A percentile compares a stretch with the other conserved stretches of the same genome.
phyloP scores from a whole-genome alignment of 805 yeast species.

The Starmerella roubikii region DNA sequence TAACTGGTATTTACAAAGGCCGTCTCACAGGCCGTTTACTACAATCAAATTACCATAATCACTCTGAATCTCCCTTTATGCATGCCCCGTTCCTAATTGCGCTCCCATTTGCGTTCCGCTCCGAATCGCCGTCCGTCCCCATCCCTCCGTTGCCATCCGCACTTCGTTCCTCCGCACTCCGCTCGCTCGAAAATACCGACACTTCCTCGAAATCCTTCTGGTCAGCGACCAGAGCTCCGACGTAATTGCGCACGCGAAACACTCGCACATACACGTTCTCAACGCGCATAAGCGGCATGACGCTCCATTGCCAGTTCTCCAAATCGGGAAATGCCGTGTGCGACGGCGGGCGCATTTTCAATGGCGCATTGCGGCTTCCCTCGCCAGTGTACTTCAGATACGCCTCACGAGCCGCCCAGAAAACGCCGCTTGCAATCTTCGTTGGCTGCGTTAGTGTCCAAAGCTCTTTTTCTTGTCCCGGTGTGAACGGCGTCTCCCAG shows the following conservation, averaged over 20 bases:
- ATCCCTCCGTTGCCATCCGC: no score
- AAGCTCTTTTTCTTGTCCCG: slow-evolving; percentile 6
- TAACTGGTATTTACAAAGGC: no score
- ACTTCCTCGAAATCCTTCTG: slow-evolving; percentile 6
- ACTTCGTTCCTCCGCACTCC: neutral
- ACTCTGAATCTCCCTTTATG: no score
- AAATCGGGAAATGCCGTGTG: slow-evolving; percentile 11
- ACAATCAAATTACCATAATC: no score
- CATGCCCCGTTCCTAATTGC: no score
- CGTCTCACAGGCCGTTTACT: no score
- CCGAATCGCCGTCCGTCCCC: no score
- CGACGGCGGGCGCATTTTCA: slow-evolving; percentile 9
- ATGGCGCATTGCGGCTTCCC: slow-evolving; percentile 11
- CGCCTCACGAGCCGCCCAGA: slow-evolving; percentile 22
- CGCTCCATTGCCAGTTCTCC: slow-evolving; percentile 1
- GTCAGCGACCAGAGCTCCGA: slow-evolving; percentile 15
- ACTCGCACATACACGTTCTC: slow-evolving; percentile 10
- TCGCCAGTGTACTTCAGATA: slow-evolving; percentile 18
- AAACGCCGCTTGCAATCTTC: slow-evolving; percentile 4
- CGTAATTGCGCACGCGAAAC: slow-evolving; percentile 8
- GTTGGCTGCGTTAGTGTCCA: slow-evolving; percentile 5
- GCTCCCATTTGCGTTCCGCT: no score
- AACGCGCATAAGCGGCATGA: slow-evolving; percentile 15
- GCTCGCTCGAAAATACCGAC: slow-evolving; percentile 5
- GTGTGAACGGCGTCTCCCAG: slow-evolving; percentile 7